phyloP scores from a whole-genome alignment of 768 basidiomycete genomes.

The Mrakia frigida region DNA sequence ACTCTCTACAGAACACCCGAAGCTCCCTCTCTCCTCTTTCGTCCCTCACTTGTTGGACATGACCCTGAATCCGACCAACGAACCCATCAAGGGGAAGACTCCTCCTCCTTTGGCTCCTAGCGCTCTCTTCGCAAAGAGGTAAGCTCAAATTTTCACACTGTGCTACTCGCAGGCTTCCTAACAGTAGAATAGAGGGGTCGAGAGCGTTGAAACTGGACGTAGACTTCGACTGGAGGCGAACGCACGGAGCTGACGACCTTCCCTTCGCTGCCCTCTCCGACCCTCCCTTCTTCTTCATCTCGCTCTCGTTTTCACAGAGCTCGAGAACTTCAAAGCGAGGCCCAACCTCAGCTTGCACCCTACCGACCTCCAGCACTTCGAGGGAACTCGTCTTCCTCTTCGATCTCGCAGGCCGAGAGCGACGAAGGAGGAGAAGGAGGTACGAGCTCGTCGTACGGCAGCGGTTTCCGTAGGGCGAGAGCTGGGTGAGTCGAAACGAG shows the following conservation, averaged over 20 bases:
- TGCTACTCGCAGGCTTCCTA: too few species aligned
- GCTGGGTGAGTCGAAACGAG: slow-evolving; percentile 57
- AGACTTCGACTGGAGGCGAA: neutral
- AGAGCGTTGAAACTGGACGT: too few species aligned
- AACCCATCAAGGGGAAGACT: slow-evolving; percentile 11
- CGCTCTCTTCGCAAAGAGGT: slow-evolving; percentile 23
- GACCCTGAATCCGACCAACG: slow-evolving; percentile 7
- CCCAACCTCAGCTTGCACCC: slow-evolving; percentile 59
- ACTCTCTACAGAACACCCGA: too few species aligned
- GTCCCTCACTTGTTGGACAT: neutral
- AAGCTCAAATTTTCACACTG: neutral
- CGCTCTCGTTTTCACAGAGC: slow-evolving; percentile 53
- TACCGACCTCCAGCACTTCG: slow-evolving; percentile 78
- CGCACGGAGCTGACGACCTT: slow-evolving; percentile 3
- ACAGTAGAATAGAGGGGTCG: too few species aligned
- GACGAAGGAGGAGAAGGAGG: slow-evolving; percentile 51
- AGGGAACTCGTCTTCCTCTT: slow-evolving; percentile 50
- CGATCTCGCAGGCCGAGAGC: slow-evolving; percentile 51
- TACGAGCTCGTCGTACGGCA: slow-evolving; percentile 49
- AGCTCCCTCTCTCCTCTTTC: neutral
- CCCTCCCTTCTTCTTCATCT: neutral
- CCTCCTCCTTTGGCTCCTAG: slow-evolving; percentile 13
- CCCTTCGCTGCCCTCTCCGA: slow-evolving; percentile 5
- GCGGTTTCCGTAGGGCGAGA: slow-evolving; percentile 84
- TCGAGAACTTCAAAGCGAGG: slow-evolving; percentile 76